Base-by-base conservation (phyloP, 2,329 filamentous ascomycete genomes). In the Salinomyces thailandicus region DNA sequence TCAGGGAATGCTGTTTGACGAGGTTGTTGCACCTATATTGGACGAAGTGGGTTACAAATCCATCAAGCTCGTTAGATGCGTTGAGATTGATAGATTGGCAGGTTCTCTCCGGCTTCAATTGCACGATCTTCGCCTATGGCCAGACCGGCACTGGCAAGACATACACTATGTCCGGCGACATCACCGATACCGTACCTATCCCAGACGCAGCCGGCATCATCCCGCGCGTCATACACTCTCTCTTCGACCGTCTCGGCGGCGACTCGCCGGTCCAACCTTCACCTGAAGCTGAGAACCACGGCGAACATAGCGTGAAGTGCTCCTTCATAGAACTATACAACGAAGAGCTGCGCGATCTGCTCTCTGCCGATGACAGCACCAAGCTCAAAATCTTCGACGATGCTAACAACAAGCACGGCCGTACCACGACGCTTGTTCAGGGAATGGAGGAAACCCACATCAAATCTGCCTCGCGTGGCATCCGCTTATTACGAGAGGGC, bases 281-380 rank as follows among this genome's bases (percentile, higher is more conserved):
- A n/a, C 22, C 9, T n/a, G 63, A 73, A 15, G 81, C 85, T 29
- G 37, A 38, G 7, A 64, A 66, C n/a, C 80, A 81, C 15, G 74
- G 72, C 1, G 91, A 98, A 54, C 85, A 79, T 58, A 85, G 81
- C 16, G 87, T 98, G 51, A 95, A 95, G 57, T 95, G 87, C 64
- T 98, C 93, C 0, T 98, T 96, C 55, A 96, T 98, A 52, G 91
- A 98, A 59, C 69, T 98, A 1, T 98, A 98, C 67, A 98, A 98
- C 57, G 91, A 98, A 61, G 91, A 98, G 53, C 71, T 98, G 17
- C 81, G 89, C 28, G 91, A 98, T 58, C 63, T 98, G 20, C 76
- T 96, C 3, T 79, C 89, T 0, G 62, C 71, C 0, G 91, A 98
- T 35, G 87, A 95, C 36, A 75, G 68, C 42, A 69, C 75, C 9